These are phyloP conservation scores for Gymnopilus dilepis DNA, from an alignment of 768 basidiomycete species.

Conservation along the genomic window DNA sequence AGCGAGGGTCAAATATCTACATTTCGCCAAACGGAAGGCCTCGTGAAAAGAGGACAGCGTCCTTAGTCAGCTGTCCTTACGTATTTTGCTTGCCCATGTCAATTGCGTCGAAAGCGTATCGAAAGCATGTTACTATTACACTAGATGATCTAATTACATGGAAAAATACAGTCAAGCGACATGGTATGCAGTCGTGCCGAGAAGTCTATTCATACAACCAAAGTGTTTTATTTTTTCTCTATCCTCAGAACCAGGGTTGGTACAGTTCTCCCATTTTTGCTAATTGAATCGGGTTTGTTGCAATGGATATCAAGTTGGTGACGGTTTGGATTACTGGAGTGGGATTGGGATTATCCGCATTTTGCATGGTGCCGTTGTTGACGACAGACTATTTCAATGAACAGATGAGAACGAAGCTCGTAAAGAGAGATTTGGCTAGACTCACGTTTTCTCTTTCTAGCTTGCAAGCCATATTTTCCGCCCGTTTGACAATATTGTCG, in stretches of 20 bases:
- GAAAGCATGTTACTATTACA: not conserved
- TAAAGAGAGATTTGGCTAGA: slow-evolving; percentile 3
- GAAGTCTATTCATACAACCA: not conserved
- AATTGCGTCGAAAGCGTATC: no score
- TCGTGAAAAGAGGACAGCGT: slow-evolving; percentile 51
- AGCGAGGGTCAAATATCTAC: slow-evolving; percentile 41
- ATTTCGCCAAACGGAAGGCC: slow-evolving; percentile 80
- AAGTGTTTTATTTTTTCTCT: not conserved
- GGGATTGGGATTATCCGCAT: slow-evolving; percentile 34
- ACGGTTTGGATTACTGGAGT: slow-evolving; percentile 81
- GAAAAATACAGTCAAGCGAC: not conserved
- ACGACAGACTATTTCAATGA: slow-evolving; percentile 36
- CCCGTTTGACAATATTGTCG: slow-evolving; percentile 78
- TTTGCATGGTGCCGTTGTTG: slow-evolving; percentile 36
- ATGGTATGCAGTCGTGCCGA: not conserved
- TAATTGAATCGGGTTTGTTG: slow-evolving; percentile 85
- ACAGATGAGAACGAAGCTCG: not conserved
- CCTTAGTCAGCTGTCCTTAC: slow-evolving; percentile 23
- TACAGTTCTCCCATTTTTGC: slow-evolving; percentile 87
- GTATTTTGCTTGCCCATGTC: no score
- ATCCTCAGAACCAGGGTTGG: slow-evolving; percentile 79
- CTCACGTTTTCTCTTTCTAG: slow-evolving; percentile 81
- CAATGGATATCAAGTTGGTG: slow-evolving; percentile 80
- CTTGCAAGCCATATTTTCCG: slow-evolving; percentile 87
- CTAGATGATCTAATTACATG: not conserved